phyloP scores from a whole-genome alignment of 768 basidiomycete genomes.

The Tylopilus subfusipes region DNA sequence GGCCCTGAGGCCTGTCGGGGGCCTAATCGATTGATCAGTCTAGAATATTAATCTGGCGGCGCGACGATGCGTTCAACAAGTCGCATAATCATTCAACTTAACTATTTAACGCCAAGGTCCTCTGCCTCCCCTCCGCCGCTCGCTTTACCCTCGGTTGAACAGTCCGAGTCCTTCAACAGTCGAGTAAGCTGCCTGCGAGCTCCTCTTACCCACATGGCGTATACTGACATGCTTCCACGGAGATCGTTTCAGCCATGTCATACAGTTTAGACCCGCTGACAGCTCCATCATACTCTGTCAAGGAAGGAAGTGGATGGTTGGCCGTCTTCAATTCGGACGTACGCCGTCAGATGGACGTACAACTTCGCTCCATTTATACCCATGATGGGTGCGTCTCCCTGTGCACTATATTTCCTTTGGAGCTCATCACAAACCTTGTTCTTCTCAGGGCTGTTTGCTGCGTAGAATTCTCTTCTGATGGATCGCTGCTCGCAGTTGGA shows the following conservation, averaged over 20 bases:
- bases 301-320: slow-evolving; percentile 53
- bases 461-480: slow-evolving; percentile 32
- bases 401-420: slow-evolving; percentile 12
- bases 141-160: neutral
- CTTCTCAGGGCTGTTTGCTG: slow-evolving; percentile 29
- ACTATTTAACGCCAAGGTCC: neutral
- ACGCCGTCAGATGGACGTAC: slow-evolving; percentile 47
- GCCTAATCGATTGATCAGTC: no score
- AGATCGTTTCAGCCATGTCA: slow-evolving; percentile 19
- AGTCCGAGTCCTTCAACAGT: neutral
- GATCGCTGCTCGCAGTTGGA: slow-evolving; percentile 31
- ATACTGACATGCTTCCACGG: slow-evolving; percentile 5
- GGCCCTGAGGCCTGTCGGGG: no score
- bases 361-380: slow-evolving; percentile 65
- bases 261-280: slow-evolving; percentile 26
- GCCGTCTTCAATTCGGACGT: slow-evolving; percentile 51
- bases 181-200: slow-evolving; percentile 2
- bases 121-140: neutral
- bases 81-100: slow-evolving; percentile 1
- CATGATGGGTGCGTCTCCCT: slow-evolving; percentile 68
- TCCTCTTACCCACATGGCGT: neutral
- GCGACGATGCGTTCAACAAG: neutral
- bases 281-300: slow-evolving; percentile 29
- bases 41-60: slow-evolving; percentile 5
- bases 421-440: slow-evolving; percentile 5